Base-by-base conservation (phyloP, 2,329 filamentous ascomycete genomes). In the Chrysoporthe cubensis region DNA sequence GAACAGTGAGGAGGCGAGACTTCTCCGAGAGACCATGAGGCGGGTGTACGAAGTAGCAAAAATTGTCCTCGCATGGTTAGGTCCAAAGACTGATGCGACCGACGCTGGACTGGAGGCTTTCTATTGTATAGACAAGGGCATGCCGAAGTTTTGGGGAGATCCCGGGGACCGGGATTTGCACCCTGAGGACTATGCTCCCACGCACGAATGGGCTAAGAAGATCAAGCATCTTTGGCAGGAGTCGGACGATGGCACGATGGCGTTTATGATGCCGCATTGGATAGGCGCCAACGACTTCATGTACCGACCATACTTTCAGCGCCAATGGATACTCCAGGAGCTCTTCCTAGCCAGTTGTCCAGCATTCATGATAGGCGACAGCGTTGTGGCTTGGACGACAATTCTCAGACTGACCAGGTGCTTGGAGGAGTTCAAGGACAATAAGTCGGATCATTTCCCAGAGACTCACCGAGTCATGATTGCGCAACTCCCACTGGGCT, bases 291-390 rank as follows among this genome's bases (percentile, higher is more conserved):
- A 64, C 50, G 75, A 75, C 59, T 77, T 79, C 54, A 71, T 78
- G 63, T 71, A 67, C 42, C 73, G 77, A 4, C 71, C 74, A 1
- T 78, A 76, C 62, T 79, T 79, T 57, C 74, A 76, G 34, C 77
- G 77, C 6, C 74, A 73, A 1, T 79, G 78, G 78, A 78, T 79
- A 60, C 71, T 79, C 1, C 76, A 79, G 56, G 78, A 79, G 68
- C 74, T 79, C 42, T 71, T 75, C 61, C 71, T 77, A 68, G 75
- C 76, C 2, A 73, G 76, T 4, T 76, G 76, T 44, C 69, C 72
- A n/a, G 66, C 66, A 9, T 73, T 74, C 61, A 40, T 80, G 5
- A 72, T 79, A 21, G 78, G 76, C 48, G 77, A 79, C 67, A 71
- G 73, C 42, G 76, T 79, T 16, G 73, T 79, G 7, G 73, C 76